Base-by-base conservation (phyloP, 208 protist genomes). In the Sergeia podlipaevii region DNA sequence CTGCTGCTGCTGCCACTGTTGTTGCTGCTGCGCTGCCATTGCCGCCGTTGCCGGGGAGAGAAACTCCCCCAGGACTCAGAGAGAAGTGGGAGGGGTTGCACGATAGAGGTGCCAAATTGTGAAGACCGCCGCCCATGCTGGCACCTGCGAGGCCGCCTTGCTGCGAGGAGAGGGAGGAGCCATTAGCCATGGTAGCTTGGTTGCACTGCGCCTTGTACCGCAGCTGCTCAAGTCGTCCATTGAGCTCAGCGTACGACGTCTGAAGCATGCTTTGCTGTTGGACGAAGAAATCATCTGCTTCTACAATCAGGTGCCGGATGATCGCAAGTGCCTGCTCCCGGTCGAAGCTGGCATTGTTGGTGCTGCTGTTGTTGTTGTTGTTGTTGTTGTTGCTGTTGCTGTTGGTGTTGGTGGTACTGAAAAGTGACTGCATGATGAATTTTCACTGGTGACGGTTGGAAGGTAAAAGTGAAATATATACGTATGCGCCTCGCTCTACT, bases 231-330 rank as follows among this genome's bases (percentile, higher is more conserved):
- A 90, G 51, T 24, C 65, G 72, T 26, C 54, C 65, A 41, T 66
- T 73, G 1, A 91, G 39, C 21, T 74, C 70, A 5, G 57, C 59
- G 51, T 87, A 84, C 8, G 78, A 58, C 2, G 72, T 27, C 42
- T 74, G 62, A 3, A 91, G 60, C 17, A 69, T 57, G 17, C 72
- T 57, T 55, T 91, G 70, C 48, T 91, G 83, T 27, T 76, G 61
- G 1, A 42, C 39, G 49, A 87, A 85, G 34, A 71, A 80, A 1
- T 86, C 77, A 36, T 87, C 73, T 2, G 72, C 45, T 24, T 86
- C 72, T 1, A 62, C 68, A 27, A 70, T 60, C 2, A 87, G 59
- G 24, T 64, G 38, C 17, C 60, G 62, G 10, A 91, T 38, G 24
- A 65, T 37, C 18, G 30, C 39, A 11, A 49, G 36, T 41, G 86